Evolutionary conservation across 345 rosid species (phyloP).

Genomic region (Bruguiera parviflora): DNA sequence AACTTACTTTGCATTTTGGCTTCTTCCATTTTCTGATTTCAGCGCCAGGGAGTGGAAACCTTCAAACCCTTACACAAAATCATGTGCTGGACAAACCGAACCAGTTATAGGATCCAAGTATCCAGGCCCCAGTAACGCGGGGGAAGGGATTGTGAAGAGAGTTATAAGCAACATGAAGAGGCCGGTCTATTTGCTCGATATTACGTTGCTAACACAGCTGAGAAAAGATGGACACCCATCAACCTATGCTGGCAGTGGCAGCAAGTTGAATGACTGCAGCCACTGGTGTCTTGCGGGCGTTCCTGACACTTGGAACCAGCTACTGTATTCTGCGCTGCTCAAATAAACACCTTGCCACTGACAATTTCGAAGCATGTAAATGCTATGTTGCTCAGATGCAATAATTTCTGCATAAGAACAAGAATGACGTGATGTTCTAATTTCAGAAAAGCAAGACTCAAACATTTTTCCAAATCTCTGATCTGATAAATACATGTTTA

Average conservation of each 20-base stretch:
- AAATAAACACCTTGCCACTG: not conserved
- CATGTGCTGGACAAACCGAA: constrained; percentile 48
- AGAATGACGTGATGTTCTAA: too few relatives aligned
- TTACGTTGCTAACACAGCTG: constrained; percentile 50
- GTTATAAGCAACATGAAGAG: constrained; percentile 42
- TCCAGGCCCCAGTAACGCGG: constrained; percentile 32
- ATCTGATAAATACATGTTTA: too few relatives aligned
- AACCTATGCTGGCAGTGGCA: constrained; percentile 33
- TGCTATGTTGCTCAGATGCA: too few relatives aligned
- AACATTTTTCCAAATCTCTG: too few relatives aligned
- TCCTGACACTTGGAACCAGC: constrained; percentile 75
- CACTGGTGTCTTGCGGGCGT: constrained; percentile 85
- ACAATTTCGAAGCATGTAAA: too few relatives aligned
- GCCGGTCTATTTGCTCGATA: constrained; percentile 49
- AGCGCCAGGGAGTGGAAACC: constrained; percentile 40
- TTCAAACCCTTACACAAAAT: constrained; percentile 8
- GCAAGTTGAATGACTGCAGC: constrained; percentile 43
- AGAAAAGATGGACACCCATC: constrained; percentile 76
- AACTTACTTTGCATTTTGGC: too few relatives aligned
- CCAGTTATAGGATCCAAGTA: constrained; percentile 44
- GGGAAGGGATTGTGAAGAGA: constrained; percentile 35
- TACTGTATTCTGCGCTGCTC: constrained; percentile 34
- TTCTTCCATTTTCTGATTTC: too few relatives aligned
- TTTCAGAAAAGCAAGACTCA: too few relatives aligned
- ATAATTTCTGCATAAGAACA: too few relatives aligned